Evolutionary conservation across 164 flowering plant species (phyloP), one percentile per base, ranked within the genome.

Genomic region (Dillenia turbinata): DNA sequence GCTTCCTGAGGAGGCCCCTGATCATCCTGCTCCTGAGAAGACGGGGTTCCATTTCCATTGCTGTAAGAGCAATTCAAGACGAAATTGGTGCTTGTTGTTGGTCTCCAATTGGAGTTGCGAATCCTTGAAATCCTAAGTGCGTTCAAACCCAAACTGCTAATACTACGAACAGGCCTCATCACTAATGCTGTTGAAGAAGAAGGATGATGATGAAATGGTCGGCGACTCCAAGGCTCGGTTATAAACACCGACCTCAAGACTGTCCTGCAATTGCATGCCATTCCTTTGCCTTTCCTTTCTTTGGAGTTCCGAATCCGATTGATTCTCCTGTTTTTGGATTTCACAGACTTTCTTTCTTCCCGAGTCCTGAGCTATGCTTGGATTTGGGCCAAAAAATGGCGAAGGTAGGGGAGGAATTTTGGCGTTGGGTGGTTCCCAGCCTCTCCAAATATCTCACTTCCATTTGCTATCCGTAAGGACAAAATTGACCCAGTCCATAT

Each of bases 1-100:
- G 88, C 96, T 70, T 93, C 97, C 52, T 93, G 98, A 48, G 98
- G 98, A 2, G 97, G 98, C 8, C 79, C 85, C 26, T 78, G 73
- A 10, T 84, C 86, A 49, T 83, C 89, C 45, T 71, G 67, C 5
- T 73, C 51, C 11, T 78, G 65, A 22, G 75, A 49, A 9, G 67
- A 50, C 0, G 66, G 47, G 10, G 46, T 52, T 26, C 40, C 40
- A 33, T 33, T 33, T 33, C 40, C 40, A 33, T 75, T 77, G 46
- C 65, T 68, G 63, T 66, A 63, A 54, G 75, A 81, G 63, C 86
- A 77, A 50, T 60, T 70, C 33, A 79, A 55, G 44, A 33, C 40
- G 40, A 33, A 33, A 33, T 33, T 33, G 40, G 40, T 33, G 40
- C 40, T 33, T 33, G 40, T 33, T 33, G 40, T 4, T 33, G 40